Conservation (phyloP, 2,329 filamentous ascomycete genomes). For the Zalaria obscura region DNA sequence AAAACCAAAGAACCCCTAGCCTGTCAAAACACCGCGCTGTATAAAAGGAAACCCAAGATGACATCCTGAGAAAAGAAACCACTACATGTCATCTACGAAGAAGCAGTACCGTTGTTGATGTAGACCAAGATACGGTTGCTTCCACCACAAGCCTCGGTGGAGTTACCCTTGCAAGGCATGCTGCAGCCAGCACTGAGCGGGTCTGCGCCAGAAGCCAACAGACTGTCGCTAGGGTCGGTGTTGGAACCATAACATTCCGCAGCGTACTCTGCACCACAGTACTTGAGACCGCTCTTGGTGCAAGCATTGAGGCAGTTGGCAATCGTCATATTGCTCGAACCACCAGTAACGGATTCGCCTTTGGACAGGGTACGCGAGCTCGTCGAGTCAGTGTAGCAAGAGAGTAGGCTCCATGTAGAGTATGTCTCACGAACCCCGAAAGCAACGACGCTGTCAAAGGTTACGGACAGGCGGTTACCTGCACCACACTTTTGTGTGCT, state of each 20-base stretch:
- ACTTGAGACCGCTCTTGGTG: conserved; percentile 8
- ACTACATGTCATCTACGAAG: background rate
- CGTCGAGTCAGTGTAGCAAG: conserved; percentile 12
- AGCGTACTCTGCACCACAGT: conserved; percentile 16
- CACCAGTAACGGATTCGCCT: conserved; percentile 9
- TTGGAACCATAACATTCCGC: conserved; percentile 12
- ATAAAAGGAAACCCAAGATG: too few species aligned
- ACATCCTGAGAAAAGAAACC: too few species aligned
- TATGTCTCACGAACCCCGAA: conserved; percentile 12
- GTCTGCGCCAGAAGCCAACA: conserved; percentile 8
- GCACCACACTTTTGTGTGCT: conserved; percentile 15
- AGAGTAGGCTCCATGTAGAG: conserved; percentile 11
- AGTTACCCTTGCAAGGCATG: conserved; percentile 15
- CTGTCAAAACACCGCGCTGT: too few species aligned
- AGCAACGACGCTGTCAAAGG: conserved; percentile 10
- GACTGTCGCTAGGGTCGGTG: conserved; percentile 5
- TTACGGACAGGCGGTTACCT: conserved; percentile 11
- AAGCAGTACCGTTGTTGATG: conserved; percentile 10
- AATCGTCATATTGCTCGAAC: conserved; percentile 11
- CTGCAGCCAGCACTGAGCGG: conserved; percentile 13
- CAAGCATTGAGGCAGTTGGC: conserved; percentile 15
- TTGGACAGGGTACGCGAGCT: conserved; percentile 9
- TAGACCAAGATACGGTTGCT: conserved; percentile 12
- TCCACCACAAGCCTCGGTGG: conserved; percentile 17
- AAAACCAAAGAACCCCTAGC: too few species aligned